These are phyloP conservation scores for Phytophthora aleatoria DNA, from an alignment of 352 stramenopile genomes.

Conservation along the genomic window DNA sequence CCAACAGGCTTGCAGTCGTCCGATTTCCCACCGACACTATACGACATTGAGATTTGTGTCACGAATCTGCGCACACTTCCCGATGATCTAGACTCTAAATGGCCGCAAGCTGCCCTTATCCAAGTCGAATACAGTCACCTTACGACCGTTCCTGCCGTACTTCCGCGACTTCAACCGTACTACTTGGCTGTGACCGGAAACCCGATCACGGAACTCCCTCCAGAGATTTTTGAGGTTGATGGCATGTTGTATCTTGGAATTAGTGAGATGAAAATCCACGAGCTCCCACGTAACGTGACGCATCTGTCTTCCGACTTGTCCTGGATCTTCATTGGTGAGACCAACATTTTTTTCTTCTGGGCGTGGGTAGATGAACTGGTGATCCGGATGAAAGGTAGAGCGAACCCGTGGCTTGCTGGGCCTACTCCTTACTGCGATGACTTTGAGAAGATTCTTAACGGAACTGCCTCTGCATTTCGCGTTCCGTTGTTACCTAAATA, in stretches of 20 bases:
- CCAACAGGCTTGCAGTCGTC: slow-evolving; percentile 34
- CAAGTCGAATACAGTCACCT: slow-evolving; percentile 29
- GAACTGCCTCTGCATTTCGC: slow-evolving; percentile 1
- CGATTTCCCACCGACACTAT: slow-evolving; percentile 32
- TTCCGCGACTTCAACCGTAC: slow-evolving; percentile 11
- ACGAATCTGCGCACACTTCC: slow-evolving; percentile 40
- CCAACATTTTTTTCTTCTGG: slow-evolving; percentile 19
- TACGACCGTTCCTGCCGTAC: slow-evolving; percentile 11
- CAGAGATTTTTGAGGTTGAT: slow-evolving; percentile 17
- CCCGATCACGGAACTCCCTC: slow-evolving; percentile 26
- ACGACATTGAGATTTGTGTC: slow-evolving; percentile 43
- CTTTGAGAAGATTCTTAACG: slow-evolving; percentile 10
- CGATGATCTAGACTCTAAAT: slow-evolving; percentile 35
- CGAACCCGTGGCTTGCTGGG: slow-evolving; percentile 1
- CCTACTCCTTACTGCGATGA: slow-evolving; percentile 7
- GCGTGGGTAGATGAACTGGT: slow-evolving; percentile 17
- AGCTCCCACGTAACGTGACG: slow-evolving; percentile 22
- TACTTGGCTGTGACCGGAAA: slow-evolving; percentile 33
- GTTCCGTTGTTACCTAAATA: slow-evolving; percentile 3
- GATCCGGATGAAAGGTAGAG: neutral
- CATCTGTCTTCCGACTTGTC: neutral
- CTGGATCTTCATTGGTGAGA: slow-evolving; percentile 8
- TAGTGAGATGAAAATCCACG: slow-evolving; percentile 10
- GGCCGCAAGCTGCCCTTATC: slow-evolving; percentile 19
- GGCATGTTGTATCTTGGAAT: slow-evolving; percentile 12